phyloP scores from a whole-genome alignment of 805 yeast species.

The Sporopachydermia lactativora region DNA sequence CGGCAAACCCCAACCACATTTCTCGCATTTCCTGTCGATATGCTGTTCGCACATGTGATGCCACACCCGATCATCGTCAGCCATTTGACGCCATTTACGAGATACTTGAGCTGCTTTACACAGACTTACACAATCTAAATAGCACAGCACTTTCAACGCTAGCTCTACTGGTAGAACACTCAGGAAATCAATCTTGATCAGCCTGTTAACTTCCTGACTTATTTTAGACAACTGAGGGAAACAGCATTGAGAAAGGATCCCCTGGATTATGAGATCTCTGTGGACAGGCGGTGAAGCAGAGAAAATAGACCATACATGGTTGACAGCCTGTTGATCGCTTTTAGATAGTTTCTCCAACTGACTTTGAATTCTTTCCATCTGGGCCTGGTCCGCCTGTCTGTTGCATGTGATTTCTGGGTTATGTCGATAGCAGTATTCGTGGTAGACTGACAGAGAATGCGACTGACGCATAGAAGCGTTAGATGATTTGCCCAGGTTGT shows the following conservation, averaged over 20 bases:
- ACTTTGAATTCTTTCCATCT: conserved; percentile 50
- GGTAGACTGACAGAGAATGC: neutral
- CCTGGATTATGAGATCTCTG: conserved; percentile 66
- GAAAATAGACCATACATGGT: conserved; percentile 76
- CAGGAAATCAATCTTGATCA: conserved; percentile 82
- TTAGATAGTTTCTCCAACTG: conserved; percentile 34
- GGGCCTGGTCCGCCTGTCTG: conserved; percentile 47
- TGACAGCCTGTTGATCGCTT: conserved; percentile 64
- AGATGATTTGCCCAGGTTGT: neutral
- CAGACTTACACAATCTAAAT: conserved; percentile 83
- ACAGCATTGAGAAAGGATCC: conserved; percentile 80
- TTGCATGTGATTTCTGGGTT: conserved; percentile 76
- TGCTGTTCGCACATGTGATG: conserved; percentile 98
- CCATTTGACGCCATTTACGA: conserved; percentile 71
- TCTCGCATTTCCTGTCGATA: conserved; percentile 92
- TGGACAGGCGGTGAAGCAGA: conserved; percentile 58
- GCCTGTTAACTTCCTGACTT: conserved; percentile 59
- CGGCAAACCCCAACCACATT: conserved; percentile 98
- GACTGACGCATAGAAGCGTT: neutral
- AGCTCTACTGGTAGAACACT: conserved; percentile 76
- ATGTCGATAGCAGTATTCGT: conserved; percentile 77
- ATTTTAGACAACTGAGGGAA: conserved; percentile 88
- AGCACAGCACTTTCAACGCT: conserved; percentile 72
- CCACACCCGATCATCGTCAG: conserved; percentile 97
- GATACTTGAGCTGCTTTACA: conserved; percentile 92